These are phyloP conservation scores for Lepiota brunneoincarnata DNA, from an alignment of 768 basidiomycete genomes.

Conservation along the genomic window DNA sequence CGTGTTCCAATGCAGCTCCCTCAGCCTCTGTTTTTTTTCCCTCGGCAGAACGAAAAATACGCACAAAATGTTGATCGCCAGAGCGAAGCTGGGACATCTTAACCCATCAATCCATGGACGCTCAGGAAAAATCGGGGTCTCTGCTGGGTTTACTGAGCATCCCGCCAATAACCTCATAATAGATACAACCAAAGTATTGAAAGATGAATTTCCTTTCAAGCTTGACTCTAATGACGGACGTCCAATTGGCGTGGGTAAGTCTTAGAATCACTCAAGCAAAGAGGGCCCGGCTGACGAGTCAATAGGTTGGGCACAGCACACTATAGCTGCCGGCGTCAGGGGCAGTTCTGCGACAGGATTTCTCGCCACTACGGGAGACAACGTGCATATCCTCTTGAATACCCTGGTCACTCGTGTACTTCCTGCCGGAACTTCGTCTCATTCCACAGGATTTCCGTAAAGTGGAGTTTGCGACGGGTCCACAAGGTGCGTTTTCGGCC, in stretches of 20 bases:
- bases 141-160: neutral
- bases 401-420: conserved; percentile 26
- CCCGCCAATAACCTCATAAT: neutral
- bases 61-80: too few relatives aligned
- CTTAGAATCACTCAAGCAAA: neutral
- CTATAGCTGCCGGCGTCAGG: conserved; percentile 18
- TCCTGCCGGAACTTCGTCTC: neutral
- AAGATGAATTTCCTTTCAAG: conserved; percentile 25
- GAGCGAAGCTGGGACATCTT: too few relatives aligned
- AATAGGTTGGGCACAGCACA: conserved; percentile 19
- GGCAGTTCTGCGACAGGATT: conserved; percentile 25
- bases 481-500: neutral
- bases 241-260: conserved; percentile 19
- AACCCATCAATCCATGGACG: neutral
- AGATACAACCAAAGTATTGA: conserved; percentile 24
- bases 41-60: too few relatives aligned
- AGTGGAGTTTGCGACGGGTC: conserved; percentile 1
- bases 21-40: too few relatives aligned
- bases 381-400: conserved; percentile 23
- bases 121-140: neutral
- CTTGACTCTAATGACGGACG: conserved; percentile 26
- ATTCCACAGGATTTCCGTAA: neutral
- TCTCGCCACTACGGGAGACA: conserved; percentile 17
- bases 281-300: neutral
- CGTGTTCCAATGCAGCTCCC: too few relatives aligned